phyloP scores from a whole-genome alignment of 2,329 filamentous ascomycete species.

The Tolypocladium paradoxum region DNA sequence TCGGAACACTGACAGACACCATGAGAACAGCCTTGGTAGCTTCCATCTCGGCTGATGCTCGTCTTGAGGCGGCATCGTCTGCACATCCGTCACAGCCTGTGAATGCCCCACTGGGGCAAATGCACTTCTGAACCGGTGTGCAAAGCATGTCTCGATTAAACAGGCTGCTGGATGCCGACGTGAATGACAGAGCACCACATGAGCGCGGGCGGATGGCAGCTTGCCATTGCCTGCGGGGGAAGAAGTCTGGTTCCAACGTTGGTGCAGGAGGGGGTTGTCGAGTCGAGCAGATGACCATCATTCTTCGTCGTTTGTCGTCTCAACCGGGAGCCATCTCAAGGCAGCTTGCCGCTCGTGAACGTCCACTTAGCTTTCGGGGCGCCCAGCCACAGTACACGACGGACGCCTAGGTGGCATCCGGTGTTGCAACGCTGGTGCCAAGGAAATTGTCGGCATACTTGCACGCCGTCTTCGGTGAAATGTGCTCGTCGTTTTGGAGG shows the following conservation, averaged over 20 bases:
- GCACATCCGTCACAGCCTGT: background rate
- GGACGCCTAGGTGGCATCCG: background rate
- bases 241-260: background rate
- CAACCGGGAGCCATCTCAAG: background rate
- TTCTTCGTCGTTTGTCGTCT: background rate
- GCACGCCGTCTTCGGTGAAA: no score
- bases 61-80: background rate
- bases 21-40: background rate
- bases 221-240: background rate
- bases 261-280: background rate
- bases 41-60: background rate
- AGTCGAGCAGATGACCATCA: background rate
- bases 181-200: background rate
- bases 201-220: background rate
- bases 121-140: background rate
- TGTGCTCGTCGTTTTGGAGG: background rate
- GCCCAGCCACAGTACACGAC: background rate
- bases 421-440: background rate
- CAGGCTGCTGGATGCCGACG: background rate
- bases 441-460: no score
- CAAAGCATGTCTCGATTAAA: background rate
- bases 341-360: background rate
- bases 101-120: background rate
- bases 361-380: background rate
- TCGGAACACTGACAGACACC: background rate